These are phyloP conservation scores for Spinellus fusiger DNA, from an alignment of 192 early-diverging fungal species.

Conservation along the genomic window DNA sequence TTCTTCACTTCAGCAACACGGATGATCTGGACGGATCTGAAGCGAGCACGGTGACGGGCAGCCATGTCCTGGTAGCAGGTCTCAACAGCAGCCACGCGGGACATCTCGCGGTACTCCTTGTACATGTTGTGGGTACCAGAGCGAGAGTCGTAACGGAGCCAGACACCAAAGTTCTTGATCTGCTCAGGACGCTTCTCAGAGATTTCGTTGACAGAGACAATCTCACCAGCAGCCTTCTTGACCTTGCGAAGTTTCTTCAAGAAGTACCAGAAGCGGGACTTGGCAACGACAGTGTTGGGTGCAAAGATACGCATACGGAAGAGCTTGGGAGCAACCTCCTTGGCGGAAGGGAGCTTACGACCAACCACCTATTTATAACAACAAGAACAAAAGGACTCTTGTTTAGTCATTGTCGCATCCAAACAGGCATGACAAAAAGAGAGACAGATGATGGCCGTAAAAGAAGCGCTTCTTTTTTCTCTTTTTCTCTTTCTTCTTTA, in stretches of 20 bases:
- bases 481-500: no score
- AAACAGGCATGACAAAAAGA: no score
- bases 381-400: no score
- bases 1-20: conserved; percentile 90
- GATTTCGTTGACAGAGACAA: conserved; percentile 96
- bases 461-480: no score
- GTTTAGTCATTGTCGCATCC: not conserved
- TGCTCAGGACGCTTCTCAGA: conserved; percentile 87
- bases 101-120: conserved; percentile 99
- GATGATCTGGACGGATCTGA: conserved; percentile 98
- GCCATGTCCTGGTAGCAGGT: conserved; percentile 97
- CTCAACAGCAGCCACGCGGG: conserved; percentile 68
- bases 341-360: conserved; percentile 88
- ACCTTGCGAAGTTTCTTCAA: conserved; percentile 97
- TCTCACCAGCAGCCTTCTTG: conserved; percentile 99
- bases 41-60: conserved; percentile 96
- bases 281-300: conserved; percentile 97
- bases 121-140: conserved; percentile 99
- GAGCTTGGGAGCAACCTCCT: conserved; percentile 88
- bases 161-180: conserved; percentile 99
- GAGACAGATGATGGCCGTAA: no score
- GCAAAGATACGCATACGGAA: conserved; percentile 99
- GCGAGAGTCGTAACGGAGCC: conserved; percentile 99
- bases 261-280: conserved; percentile 99
- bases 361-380: conserved; percentile 90